Evolutionary conservation across 2,329 filamentous ascomycete genomes (phyloP).

Genomic region (Penicillium sp.): DNA sequence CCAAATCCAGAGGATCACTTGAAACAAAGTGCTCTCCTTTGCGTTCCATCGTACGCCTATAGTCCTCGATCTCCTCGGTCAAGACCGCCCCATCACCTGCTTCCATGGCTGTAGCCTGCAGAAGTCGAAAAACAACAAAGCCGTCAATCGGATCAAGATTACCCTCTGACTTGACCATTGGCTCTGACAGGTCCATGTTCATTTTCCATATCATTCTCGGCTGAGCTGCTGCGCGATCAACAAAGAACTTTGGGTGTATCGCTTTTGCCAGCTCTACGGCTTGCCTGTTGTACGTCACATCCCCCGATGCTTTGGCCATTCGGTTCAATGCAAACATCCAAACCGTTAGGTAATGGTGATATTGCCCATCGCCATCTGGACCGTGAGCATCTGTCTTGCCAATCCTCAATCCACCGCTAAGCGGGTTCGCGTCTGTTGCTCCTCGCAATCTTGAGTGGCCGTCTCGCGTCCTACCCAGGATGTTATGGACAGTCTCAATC

Average conservation of each 20-base stretch:
- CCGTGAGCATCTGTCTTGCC: conserved; percentile 54
- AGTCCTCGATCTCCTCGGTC: conserved; percentile 53
- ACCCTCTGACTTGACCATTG: conserved; percentile 53
- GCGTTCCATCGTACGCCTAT: conserved; percentile 48
- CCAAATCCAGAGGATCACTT: conserved; percentile 55
- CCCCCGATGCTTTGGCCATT: conserved; percentile 48
- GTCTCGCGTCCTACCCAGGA: conserved; percentile 54
- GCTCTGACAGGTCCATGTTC: conserved; percentile 47
- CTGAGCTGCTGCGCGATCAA: conserved; percentile 30
- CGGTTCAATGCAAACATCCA: conserved; percentile 64
- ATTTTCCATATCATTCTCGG: conserved; percentile 59
- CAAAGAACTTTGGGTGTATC: conserved; percentile 54
- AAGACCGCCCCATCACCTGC: conserved; percentile 37
- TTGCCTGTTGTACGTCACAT: conserved; percentile 50
- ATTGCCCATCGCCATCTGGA: conserved; percentile 57
- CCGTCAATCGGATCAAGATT: conserved; percentile 58
- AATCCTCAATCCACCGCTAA: conserved; percentile 57
- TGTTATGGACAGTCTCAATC: conserved; percentile 51
- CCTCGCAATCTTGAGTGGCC: conserved; percentile 47
- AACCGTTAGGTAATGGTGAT: conserved; percentile 60
- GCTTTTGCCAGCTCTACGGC: conserved; percentile 54
- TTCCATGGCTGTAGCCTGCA: conserved; percentile 45
- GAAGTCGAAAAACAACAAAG: conserved; percentile 50
- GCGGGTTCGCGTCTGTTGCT: conserved; percentile 52
- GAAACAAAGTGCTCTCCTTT: conserved; percentile 48